Conservation (phyloP, 2,329 filamentous ascomycete species). For the Sclerotinia nivalis region DNA sequence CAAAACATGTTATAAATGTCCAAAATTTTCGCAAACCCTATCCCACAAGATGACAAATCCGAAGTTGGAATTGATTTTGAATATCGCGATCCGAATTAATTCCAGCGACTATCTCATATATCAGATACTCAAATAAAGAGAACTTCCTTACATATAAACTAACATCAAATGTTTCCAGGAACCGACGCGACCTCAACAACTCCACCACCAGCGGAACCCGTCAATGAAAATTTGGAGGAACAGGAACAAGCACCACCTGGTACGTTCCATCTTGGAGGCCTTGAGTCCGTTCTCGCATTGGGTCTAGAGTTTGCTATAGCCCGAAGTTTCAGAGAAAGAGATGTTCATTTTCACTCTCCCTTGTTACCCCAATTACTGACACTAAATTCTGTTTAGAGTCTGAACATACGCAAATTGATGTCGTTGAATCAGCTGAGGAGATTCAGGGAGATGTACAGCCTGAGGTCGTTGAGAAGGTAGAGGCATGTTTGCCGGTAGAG, state of each 20-base stretch:
- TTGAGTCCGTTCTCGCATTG: conserved; percentile 10
- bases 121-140: not conserved
- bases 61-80: not conserved
- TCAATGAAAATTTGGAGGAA: conserved; percentile 2
- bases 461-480: not conserved
- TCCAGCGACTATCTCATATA: not conserved
- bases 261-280: conserved; percentile 12
- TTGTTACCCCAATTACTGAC: not conserved
- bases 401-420: not conserved
- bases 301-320: conserved; percentile 3
- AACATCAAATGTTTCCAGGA: not conserved
- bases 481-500: not conserved
- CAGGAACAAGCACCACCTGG: conserved; percentile 5
- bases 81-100: not conserved
- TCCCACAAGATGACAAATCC: not conserved
- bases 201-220: not conserved
- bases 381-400: conserved; percentile 1
- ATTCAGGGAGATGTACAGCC: not conserved
- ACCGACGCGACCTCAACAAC: not conserved
- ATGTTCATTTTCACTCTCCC: not conserved
- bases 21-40: not conserved
- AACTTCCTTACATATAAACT: not conserved
- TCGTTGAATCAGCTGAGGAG: not conserved
- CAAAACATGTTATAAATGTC: not conserved
- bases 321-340: conserved; percentile 8